Percentiles rank a stretch among this genome's conserved stretches.
Conservation (phyloP, 176 grass and related monocot genomes). For the Oryza rufipogon region DNA sequence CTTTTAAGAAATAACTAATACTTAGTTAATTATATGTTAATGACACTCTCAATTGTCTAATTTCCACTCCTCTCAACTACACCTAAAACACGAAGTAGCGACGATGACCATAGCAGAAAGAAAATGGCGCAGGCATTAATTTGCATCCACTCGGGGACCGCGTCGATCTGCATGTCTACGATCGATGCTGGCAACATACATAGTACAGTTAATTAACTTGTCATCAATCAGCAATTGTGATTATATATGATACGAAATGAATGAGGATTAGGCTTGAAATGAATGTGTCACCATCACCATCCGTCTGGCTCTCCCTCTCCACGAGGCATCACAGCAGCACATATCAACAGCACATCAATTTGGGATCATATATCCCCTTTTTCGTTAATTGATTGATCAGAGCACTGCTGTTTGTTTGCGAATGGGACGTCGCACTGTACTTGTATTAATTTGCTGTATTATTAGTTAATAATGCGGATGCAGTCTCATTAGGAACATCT, state of each 20-base stretch:
- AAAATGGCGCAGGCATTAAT: no score
- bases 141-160: no score
- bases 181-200: no score
- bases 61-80: no score
- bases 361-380: not conserved
- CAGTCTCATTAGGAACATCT: not conserved
- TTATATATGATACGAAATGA: not conserved
- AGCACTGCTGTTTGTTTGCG: not conserved
- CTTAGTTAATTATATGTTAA: no score
- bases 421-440: not conserved
- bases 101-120: no score
- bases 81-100: no score
- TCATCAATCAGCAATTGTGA: not conserved
- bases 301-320: not conserved
- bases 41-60: no score
- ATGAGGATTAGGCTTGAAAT: not conserved
- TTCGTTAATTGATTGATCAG: not conserved
- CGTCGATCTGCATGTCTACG: no score
- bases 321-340: not conserved
- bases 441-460: not conserved
- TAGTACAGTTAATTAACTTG: not conserved
- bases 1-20: no score
- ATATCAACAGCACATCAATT: not conserved
- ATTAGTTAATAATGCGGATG: not conserved
- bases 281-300: not conserved